These are phyloP conservation scores for Solanum habrochaites DNA, from an alignment of 257 asterid genomes.

Conservation along the genomic window DNA sequence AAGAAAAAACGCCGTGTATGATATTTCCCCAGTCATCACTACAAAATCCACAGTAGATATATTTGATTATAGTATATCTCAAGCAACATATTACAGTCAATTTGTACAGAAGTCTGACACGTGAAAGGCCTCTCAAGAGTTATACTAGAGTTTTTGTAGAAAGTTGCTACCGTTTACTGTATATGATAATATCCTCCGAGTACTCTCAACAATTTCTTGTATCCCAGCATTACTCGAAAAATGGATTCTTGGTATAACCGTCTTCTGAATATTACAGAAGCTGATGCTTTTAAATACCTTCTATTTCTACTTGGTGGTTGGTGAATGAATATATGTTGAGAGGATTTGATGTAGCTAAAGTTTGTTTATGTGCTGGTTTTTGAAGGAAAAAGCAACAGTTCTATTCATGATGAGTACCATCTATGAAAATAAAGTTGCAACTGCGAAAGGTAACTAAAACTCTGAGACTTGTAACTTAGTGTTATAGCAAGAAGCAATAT, in stretches of 20 bases:
- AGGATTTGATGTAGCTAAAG: background rate
- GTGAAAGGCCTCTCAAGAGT: background rate
- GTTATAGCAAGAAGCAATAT: background rate
- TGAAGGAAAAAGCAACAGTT: background rate
- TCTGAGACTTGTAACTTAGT: background rate
- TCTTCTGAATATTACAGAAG: background rate
- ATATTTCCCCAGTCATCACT: background rate
- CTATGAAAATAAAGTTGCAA: background rate
- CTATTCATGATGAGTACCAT: background rate
- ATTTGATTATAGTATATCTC: background rate
- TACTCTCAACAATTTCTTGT: background rate
- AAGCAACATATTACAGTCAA: background rate
- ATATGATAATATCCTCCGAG: background rate
- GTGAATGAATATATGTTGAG: background rate
- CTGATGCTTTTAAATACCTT: background rate
- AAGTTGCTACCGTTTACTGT: background rate
- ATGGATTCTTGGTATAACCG: background rate
- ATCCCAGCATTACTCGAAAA: background rate
- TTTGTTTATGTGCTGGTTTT: background rate
- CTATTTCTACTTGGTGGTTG: background rate
- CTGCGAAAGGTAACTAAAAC: background rate
- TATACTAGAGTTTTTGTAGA: background rate
- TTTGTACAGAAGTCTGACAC: background rate
- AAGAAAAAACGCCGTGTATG: constrained; percentile 51
- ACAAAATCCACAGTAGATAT: background rate